These are phyloP conservation scores for Solanum chaucha DNA, from an alignment of 257 asterid genomes.

Conservation along the genomic window DNA sequence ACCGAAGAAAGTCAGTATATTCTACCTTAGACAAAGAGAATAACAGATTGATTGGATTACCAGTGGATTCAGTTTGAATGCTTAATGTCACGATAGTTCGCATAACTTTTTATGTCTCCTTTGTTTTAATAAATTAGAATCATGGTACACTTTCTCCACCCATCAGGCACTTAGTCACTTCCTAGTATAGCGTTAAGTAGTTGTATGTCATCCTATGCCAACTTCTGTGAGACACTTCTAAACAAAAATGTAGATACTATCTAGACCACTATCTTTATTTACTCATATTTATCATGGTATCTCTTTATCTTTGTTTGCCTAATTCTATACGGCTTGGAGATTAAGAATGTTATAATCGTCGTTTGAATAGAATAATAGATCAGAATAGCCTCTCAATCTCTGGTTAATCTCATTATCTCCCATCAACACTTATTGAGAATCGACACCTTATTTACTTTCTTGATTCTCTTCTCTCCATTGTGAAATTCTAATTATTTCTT, in stretches of 20 bases:
- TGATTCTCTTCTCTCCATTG: background rate
- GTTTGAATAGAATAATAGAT: background rate
- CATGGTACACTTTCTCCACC: background rate
- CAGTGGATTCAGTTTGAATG: background rate
- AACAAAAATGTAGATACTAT: too few species aligned
- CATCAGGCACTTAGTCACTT: background rate
- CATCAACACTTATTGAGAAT: background rate
- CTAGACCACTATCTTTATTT: too few species aligned
- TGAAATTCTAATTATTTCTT: background rate
- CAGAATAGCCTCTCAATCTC: background rate
- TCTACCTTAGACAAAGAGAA: background rate
- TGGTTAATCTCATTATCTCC: background rate
- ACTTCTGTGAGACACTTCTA: background rate
- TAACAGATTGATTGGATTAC: background rate
- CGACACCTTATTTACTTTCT: background rate
- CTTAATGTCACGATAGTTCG: background rate
- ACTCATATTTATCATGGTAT: background rate
- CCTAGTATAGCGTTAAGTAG: background rate
- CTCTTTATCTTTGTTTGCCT: background rate
- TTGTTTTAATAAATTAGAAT: background rate
- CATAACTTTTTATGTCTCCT: background rate
- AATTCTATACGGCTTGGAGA: background rate
- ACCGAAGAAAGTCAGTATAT: background rate
- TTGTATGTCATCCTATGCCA: background rate
- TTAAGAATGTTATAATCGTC: background rate